A percentile compares a stretch with the other conserved stretches of the same genome.
Evolutionary conservation across 2,329 filamentous ascomycete species (phyloP).

Genomic region (Onygenales sp.): DNA sequence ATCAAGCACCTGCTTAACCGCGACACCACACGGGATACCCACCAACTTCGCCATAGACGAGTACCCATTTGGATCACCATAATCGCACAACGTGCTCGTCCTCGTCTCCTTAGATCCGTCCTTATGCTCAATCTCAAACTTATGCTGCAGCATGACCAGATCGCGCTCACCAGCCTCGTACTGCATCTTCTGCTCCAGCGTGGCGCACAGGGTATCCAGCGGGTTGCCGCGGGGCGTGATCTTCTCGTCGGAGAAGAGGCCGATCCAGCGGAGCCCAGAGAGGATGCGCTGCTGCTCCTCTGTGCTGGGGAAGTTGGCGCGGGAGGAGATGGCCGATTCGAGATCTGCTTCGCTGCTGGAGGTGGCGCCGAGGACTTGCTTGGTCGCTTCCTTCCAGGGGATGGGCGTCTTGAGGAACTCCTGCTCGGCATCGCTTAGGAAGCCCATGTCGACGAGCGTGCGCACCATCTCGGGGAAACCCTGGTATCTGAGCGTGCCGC

Average conservation of each 20-base stretch:
- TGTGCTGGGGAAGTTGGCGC: constrained; percentile 60
- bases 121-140: constrained; percentile 72
- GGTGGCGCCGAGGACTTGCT: constrained; percentile 62
- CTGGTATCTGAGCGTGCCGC: constrained; percentile 74
- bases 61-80: constrained; percentile 71
- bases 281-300: constrained; percentile 64
- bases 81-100: constrained; percentile 73
- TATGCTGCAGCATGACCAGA: constrained; percentile 56
- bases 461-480: constrained; percentile 89
- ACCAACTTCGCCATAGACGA: constrained; percentile 77
- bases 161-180: constrained; percentile 76
- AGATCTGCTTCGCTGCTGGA: constrained; percentile 62
- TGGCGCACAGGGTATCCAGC: constrained; percentile 83
- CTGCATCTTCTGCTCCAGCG: constrained; percentile 84
- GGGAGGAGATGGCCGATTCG: constrained; percentile 60
- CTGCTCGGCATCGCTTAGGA: constrained; percentile 63
- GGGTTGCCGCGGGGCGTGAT: constrained; percentile 69
- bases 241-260: constrained; percentile 56
- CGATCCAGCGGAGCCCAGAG: constrained; percentile 61
- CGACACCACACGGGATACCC: constrained; percentile 64
- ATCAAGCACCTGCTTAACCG: constrained; percentile 68
- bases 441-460: constrained; percentile 78
- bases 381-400: constrained; percentile 76
- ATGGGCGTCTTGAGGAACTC: constrained; percentile 58
- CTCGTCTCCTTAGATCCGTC: constrained; percentile 68